A percentile compares a stretch with the other conserved stretches of the same genome.
These are phyloP conservation scores for Pythium oligandrum DNA, from an alignment of 352 stramenopile species.

Conservation along the genomic window DNA sequence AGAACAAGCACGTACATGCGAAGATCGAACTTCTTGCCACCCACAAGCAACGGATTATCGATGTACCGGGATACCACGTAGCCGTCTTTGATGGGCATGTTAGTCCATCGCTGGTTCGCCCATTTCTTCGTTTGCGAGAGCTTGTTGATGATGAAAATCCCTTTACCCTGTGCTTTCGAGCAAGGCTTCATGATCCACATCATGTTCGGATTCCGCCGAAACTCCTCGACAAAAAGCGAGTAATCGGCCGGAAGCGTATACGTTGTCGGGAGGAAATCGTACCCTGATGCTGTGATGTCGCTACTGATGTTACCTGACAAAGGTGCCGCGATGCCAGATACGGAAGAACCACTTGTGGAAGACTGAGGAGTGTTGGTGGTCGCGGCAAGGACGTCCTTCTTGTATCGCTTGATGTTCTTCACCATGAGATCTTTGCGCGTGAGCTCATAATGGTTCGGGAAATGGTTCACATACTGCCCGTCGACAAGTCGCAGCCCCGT, in stretches of 20 bases:
- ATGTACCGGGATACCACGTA: slow-evolving; percentile 91
- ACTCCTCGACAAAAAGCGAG: slow-evolving; percentile 91
- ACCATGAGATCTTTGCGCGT: slow-evolving; percentile 92
- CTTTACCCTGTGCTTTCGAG: slow-evolving; percentile 86
- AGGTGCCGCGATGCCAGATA: background rate
- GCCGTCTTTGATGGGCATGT: slow-evolving; percentile 73
- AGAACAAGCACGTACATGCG: slow-evolving; percentile 91
- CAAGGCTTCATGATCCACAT: slow-evolving; percentile 96
- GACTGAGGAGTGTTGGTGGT: slow-evolving; percentile 3
- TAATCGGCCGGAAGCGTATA: slow-evolving; percentile 92
- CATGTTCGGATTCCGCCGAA: slow-evolving; percentile 73
- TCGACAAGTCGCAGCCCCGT: slow-evolving; percentile 56
- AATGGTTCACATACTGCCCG: slow-evolving; percentile 78
- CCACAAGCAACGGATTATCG: slow-evolving; percentile 84
- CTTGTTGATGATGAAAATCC: slow-evolving; percentile 94
- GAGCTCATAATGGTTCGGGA: slow-evolving; percentile 91
- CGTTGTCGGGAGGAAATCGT: slow-evolving; percentile 87
- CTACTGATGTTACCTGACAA: slow-evolving; percentile 6
- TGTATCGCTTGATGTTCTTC: slow-evolving; percentile 93
- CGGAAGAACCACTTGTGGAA: background rate
- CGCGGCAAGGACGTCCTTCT: slow-evolving; percentile 45
- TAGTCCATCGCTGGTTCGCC: slow-evolving; percentile 59
- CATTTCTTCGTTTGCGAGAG: slow-evolving; percentile 91
- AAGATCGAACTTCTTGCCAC: slow-evolving; percentile 93
- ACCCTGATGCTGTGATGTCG: slow-evolving; percentile 7